Evolutionary conservation across 164 flowering plant genomes (phyloP).

Genomic region (Tetracentron sinense): DNA sequence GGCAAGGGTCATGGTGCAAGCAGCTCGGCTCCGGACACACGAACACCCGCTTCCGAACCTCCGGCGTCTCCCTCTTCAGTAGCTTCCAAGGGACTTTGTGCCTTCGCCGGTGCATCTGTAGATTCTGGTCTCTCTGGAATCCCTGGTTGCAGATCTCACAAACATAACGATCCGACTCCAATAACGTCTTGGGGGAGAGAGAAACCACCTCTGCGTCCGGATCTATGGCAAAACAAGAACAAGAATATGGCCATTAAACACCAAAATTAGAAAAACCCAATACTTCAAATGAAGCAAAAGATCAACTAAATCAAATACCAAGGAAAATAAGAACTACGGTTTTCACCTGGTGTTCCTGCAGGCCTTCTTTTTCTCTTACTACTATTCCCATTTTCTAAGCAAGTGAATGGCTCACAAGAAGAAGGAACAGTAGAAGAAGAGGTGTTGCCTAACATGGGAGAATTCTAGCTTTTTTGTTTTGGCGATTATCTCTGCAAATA

Average conservation of each 20-base stretch:
- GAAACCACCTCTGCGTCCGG: slow-evolving; percentile 78
- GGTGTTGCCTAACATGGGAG: slow-evolving; percentile 40
- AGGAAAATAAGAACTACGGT: neutral
- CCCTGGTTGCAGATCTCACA: slow-evolving; percentile 83
- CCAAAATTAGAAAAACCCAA: neutral
- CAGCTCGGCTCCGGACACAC: slow-evolving; percentile 76
- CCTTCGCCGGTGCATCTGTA: slow-evolving; percentile 69
- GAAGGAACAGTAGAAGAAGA: slow-evolving; percentile 27
- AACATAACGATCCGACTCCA: slow-evolving; percentile 69
- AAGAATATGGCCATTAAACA: neutral
- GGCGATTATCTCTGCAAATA: neutral
- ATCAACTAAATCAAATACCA: neutral
- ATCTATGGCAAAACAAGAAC: slow-evolving; percentile 29
- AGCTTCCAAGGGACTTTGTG: slow-evolving; percentile 83
- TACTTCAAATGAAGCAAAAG: neutral
- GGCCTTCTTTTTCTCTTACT: slow-evolving; percentile 39
- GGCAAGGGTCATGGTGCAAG: slow-evolving; percentile 68
- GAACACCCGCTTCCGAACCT: slow-evolving; percentile 50
- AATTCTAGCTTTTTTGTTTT: neutral
- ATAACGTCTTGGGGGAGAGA: slow-evolving; percentile 53
- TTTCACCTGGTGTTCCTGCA: slow-evolving; percentile 42
- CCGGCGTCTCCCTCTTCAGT: slow-evolving; percentile 49
- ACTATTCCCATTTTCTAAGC: slow-evolving; percentile 38
- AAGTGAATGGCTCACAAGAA: slow-evolving; percentile 32
- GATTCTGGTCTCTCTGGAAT: slow-evolving; percentile 68